phyloP scores from a whole-genome alignment of 257 asterid genomes.

The Ilex asprella region DNA sequence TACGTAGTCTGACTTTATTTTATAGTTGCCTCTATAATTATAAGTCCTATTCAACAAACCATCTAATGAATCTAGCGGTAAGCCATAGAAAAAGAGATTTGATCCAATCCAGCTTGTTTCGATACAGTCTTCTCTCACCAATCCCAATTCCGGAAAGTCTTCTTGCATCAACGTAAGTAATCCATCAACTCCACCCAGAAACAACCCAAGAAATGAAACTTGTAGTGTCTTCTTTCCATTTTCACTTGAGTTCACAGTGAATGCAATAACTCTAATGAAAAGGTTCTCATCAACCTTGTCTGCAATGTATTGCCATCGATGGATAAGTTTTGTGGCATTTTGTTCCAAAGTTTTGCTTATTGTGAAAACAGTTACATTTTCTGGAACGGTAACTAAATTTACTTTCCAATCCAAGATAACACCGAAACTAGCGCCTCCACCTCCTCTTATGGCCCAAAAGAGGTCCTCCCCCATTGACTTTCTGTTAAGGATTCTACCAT shows the following conservation, averaged over 20 bases:
- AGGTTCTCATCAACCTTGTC: too few relatives aligned
- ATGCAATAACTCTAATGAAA: too few relatives aligned
- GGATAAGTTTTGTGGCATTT: too few relatives aligned
- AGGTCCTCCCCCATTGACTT: too few relatives aligned
- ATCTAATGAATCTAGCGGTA: slow-evolving; percentile 9
- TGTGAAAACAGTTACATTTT: too few relatives aligned
- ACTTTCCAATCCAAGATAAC: slow-evolving; percentile 26
- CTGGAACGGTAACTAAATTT: background rate
- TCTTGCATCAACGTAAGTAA: slow-evolving; percentile 11
- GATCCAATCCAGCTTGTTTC: slow-evolving; percentile 33
- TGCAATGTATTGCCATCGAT: too few relatives aligned
- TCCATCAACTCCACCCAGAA: slow-evolving; percentile 25
- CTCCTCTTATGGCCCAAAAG: background rate
- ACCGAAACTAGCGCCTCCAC: slow-evolving; percentile 23
- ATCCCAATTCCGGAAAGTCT: slow-evolving; percentile 30
- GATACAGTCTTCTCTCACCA: slow-evolving; percentile 21
- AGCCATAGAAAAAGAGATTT: slow-evolving; percentile 1
- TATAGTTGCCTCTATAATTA: slow-evolving; percentile 5
- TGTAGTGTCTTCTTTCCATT: too few relatives aligned
- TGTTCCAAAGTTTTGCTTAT: too few relatives aligned
- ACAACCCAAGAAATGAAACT: background rate
- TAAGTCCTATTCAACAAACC: slow-evolving; percentile 21
- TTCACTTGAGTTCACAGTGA: too few relatives aligned
- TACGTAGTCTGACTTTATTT: slow-evolving; percentile 32
- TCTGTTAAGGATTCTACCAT: too few relatives aligned